Base-by-base conservation (phyloP, 257 asterid genomes). In the Osmanthus fragrans region DNA sequence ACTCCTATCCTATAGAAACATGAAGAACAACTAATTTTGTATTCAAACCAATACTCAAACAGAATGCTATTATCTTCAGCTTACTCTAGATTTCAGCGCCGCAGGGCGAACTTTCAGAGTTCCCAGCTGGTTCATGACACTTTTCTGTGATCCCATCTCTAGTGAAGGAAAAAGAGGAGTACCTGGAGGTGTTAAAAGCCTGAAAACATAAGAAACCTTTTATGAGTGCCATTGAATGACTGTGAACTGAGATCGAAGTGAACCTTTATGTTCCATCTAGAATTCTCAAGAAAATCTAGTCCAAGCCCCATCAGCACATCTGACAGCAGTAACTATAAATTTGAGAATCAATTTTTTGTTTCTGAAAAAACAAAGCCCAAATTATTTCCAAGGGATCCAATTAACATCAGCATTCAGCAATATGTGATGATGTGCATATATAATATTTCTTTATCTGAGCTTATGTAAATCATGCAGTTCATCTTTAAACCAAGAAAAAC, bases 131-230 rank as follows among this genome's bases (percentile, higher is more conserved):
- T 45, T 73, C 73, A 19, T 67, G 13, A 65, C 78, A 18, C 70
- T 72, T 47, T 25, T 65, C 45, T 45, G 82, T 21, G 74, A 73
- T 49, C 73, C 74, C 78, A 65, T 79, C 74, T 79, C 76, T 30
- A 73, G 74, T 67, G 83, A 79, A 36, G 79, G 83, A 73, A 74
- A 79, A 69, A 79, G 79, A 67, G 79, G 79, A 67, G 75, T 79
- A 11, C 79, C 79, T 13, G 78, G 82, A 63, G 78, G 78, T 13
- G 78, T 72, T n/a, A 73, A 73, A 73, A 72, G 82, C 82, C 78
- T 79, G 78, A 64, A 64, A 79, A 37, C 4, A 51, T 30, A 16
- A 72, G 65, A 45, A 16, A 66, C 65, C 21, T 34, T 27, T 45
- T 25, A 45, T 49, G 42, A 72, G 45, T 15, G 7, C 40, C 71